A percentile compares a stretch with the other conserved stretches of the same genome.
Evolutionary conservation across 2,329 filamentous ascomycete genomes (phyloP).

Genomic region (Exophiala phaeomuriformis): DNA sequence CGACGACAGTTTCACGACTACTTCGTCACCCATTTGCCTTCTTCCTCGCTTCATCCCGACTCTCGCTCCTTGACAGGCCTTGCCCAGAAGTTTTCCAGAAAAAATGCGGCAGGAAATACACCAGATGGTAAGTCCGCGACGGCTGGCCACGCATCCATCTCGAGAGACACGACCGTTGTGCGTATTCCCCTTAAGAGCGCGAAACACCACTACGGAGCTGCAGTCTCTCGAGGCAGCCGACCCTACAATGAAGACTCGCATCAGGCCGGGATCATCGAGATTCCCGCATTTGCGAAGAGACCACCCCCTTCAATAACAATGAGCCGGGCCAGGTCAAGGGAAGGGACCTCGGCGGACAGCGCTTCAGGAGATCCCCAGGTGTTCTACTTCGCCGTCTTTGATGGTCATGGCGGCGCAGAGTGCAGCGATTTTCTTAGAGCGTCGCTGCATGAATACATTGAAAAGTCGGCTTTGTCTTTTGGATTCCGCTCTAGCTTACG

Average conservation of each 20-base stretch:
- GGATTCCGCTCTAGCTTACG: conserved; percentile 69
- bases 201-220: conserved; percentile 90
- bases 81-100: conserved; percentile 78
- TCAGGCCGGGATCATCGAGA: conserved; percentile 86
- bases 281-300: conserved; percentile 85
- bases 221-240: conserved; percentile 69
- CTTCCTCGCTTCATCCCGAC: conserved; percentile 86
- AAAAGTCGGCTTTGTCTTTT: conserved; percentile 69
- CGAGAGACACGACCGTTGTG: conserved; percentile 81
- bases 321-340: conserved; percentile 23
- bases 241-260: conserved; percentile 90
- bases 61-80: conserved; percentile 56
- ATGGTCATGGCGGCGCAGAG: conserved; percentile 85
- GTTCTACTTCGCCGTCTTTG: conserved; percentile 96
- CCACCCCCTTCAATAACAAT: conserved; percentile 58
- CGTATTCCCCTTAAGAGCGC: conserved; percentile 88
- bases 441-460: conserved; percentile 79
- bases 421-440: conserved; percentile 83
- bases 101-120: conserved; percentile 73
- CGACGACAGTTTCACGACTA: conserved; percentile 77
- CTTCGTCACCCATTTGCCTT: conserved; percentile 92
- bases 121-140: conserved; percentile 48
- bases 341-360: conserved; percentile 57
- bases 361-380: conserved; percentile 86
- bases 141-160: conserved; percentile 51